Evolutionary conservation across 2,329 filamentous ascomycete genomes (phyloP), one percentile per base, ranked within the genome.

Genomic region (Hypoxylon sp.): DNA sequence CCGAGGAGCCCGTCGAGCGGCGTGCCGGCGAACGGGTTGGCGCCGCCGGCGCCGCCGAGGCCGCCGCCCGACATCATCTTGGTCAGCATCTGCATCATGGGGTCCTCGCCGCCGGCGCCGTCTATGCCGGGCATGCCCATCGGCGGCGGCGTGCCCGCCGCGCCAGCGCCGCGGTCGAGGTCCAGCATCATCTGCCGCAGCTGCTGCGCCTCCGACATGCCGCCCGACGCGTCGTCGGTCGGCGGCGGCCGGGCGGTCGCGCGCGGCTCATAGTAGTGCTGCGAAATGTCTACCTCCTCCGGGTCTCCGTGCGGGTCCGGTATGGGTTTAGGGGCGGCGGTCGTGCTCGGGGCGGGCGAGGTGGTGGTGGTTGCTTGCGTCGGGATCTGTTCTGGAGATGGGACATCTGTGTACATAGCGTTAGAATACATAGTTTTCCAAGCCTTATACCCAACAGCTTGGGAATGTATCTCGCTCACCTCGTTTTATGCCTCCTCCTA

Each of bases 201-300:
- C 66, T 85, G 77, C 66, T 85, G 82, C n/a, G 81, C 80, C 52
- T 88, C 84, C n/a, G 79, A 79, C 41, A 83, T 70, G 20, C 60
- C 46, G 38, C 74, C 67, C 43, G 62, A 69, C 18, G 73, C 67
- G 57, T 75, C 71, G 48, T 71, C 62, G 26, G 73, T 66, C 48
- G 78, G 69, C 48, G 78, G 69, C 48, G 78, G 68, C 48, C 77
- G 75, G 18, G 76, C 67, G 35, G 78, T 77, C 8, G 76, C 74
- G 20, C 77, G 74, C 1, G 87, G 87, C 27, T 81, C 75, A 74
- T 89, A 90, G 74, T 82, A 88, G 75, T 90, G 88, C 63, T 88
- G 76, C n/a, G 88, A 90, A 65, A 94, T 92, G 72, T 93, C 90
- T 62, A 91, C 83, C 73, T 92, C 90, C 4, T 87, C 89, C 4